Base-by-base conservation (phyloP, 345 rosid species). In the Anacardium occidentale region DNA sequence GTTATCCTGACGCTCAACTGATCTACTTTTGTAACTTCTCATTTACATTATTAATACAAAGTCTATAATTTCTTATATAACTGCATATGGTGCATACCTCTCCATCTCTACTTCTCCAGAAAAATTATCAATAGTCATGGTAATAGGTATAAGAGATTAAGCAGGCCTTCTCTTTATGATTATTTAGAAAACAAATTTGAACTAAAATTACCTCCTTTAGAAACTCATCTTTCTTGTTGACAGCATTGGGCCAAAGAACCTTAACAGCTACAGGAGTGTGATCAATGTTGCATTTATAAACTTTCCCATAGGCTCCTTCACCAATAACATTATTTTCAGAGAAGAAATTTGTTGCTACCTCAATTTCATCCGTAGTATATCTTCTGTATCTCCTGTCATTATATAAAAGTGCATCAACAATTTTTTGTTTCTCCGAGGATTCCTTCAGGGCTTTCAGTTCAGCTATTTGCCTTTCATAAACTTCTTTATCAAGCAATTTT, bases 221-320 rank as follows among this genome's bases (percentile, higher is more conserved):
- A 74, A 94, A 94, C 54, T 94, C 98, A 62, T 86, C 87, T 80
- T 85, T 86, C 82, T 85, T 86, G 70, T 83, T 83, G 58, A 79
- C 26, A 24, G 87, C 79, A 83, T 88, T 89, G 0, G 88, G 66
- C 60, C 68, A 65, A 63, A 94, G 85, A 83, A 91, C 86, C 86
- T 94, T 91, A 44, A 91, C 81, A 76, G 98, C 98, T 7, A 86
- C 97, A 22, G 94, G 94, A 18, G 91, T 91, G 72, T 79, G 93
- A 77, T 94, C 86, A 29, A 94, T 90, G 68, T 74, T 82, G 87
- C 97, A 84, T 82, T 84, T 90, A 83, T 94, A 94, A 47, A 94
- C 96, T 78, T 87, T 88, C 11, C 97, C 97, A n/a, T 86, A 94
- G 52, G 88, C 89, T 81, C 98, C 98, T 81, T 88, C 88, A 29